Evolutionary conservation across 2,329 filamentous ascomycete genomes (phyloP).

Genomic region (Penicillium sp.): DNA sequence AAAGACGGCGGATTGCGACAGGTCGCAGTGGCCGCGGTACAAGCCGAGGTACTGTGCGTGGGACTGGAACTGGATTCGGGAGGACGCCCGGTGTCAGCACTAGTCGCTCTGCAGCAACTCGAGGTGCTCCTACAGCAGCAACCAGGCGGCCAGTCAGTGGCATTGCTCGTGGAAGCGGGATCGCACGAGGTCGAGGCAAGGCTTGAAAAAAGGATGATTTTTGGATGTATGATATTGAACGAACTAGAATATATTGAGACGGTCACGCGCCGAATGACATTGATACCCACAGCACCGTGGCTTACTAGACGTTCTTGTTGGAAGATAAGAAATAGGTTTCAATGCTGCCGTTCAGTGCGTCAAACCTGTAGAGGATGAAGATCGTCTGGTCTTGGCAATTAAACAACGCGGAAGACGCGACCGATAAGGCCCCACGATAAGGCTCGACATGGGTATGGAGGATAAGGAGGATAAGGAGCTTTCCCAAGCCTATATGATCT

Average conservation of each 20-base stretch:
- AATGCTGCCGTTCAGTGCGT: not conserved
- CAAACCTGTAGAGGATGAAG: no score
- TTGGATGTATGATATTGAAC: constrained; percentile 17
- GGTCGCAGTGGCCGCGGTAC: constrained; percentile 31
- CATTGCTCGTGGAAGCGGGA: constrained; percentile 34
- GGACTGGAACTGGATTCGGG: constrained; percentile 30
- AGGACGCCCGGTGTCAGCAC: constrained; percentile 32
- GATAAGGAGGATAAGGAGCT: constrained; percentile 19
- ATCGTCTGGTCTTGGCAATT: not conserved
- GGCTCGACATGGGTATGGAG: constrained; percentile 9
- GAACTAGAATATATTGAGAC: constrained; percentile 2
- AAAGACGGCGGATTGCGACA: constrained; percentile 32
- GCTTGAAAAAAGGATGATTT: constrained; percentile 13
- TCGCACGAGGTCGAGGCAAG: constrained; percentile 31
- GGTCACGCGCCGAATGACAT: constrained; percentile 13
- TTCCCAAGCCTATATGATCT: constrained; percentile 3
- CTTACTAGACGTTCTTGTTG: not conserved
- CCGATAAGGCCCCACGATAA: constrained; percentile 14
- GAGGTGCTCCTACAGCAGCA: constrained; percentile 27
- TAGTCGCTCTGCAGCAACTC: constrained; percentile 25
- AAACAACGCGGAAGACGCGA: constrained; percentile 6
- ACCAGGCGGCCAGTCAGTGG: constrained; percentile 36
- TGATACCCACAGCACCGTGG: constrained; percentile 13
- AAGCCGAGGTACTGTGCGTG: constrained; percentile 30
- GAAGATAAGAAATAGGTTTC: not conserved